Base-by-base conservation (phyloP, 768 basidiomycete genomes). In the Porpolomopsis calyptriformis region DNA sequence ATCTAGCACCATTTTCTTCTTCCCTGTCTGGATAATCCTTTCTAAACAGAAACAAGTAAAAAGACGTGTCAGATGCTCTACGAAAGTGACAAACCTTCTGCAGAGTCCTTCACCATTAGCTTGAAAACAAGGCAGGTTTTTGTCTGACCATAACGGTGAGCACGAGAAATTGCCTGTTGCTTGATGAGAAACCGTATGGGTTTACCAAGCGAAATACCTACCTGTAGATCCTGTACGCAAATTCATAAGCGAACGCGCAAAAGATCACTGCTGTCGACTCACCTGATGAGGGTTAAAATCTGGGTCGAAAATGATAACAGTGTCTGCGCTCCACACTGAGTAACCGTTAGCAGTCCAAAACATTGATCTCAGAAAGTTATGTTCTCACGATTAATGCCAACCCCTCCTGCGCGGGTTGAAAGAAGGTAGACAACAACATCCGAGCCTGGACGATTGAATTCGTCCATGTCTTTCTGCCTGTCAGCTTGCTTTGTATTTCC, bases 231-330 rank as follows among this genome's bases (percentile, higher is more conserved):
- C 83, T 85, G 52, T 33, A 45, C 22, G 20, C 33, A 22, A 16
- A 7, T 43, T 16, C 18, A 42, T 10, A 14, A 24, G 18, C 42
- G 33, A 22, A 33, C 24, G 29, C 41, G 24, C 31, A 8, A 40
- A 31, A 12, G n/a, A 3, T 2, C 12, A n/a, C 5, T 16, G 18
- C 12, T 4, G 35, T 22, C 38, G 16, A 61, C 73, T 22, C 39
- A 83, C 84, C 72, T 85, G 85, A 64, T 96, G 91, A n/a, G 94
- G 94, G 57, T 99, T 99, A 63, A 92, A 99, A 66, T 99, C 96
- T 0, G 92, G 91, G 58, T 99, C 94, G 54, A 82, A 88, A 45
- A 91, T 82, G 36, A 91, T 84, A 23, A 93, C 91, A 0, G 92
- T 94, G 60, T 97, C 94, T 16, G 94, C 93, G 6, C 81, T 86